Base-by-base conservation (phyloP, 2,329 filamentous ascomycete species). In the Aureobasidium subglaciale region DNA sequence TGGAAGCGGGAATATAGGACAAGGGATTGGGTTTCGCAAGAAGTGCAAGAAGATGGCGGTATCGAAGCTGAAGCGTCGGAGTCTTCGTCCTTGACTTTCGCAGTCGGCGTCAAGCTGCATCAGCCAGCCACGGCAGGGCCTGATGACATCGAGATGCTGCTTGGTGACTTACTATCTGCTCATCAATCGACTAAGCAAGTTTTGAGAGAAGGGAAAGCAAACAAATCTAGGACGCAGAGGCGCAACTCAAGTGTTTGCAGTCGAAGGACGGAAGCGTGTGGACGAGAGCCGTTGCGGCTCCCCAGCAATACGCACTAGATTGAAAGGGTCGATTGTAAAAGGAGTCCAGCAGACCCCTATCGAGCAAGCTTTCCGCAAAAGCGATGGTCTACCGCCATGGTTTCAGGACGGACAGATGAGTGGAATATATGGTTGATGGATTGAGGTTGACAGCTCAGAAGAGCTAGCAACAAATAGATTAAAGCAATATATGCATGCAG, bases 211-310 rank as follows among this genome's bases (percentile, higher is more conserved):
- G 18, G 40, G 13, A n/a, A n/a, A 16, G 15, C 16, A 27, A 29
- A 29, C 13, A 15, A 20, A 10, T 16, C 9, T 30, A n/a, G n/a
- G n/a, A n/a, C n/a, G n/a, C n/a, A n/a, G n/a, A n/a, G n/a, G n/a
- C n/a, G n/a, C n/a, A n/a, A n/a, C n/a, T n/a, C n/a, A n/a, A n/a
- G n/a, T n/a, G n/a, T n/a, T n/a, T n/a, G n/a, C n/a, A n/a, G n/a
- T n/a, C n/a, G n/a, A n/a, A n/a, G n/a, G n/a, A n/a, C n/a, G n/a
- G n/a, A n/a, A n/a, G n/a, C n/a, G 29, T 30, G 38, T 24, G 18
- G 16, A 20, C n/a, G n/a, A n/a, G n/a, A 10, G 42, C 43, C 29
- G 43, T 48, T 48, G 43, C 43, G 43, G 43, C 43, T 35, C 29
- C 25, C 43, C 30, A 24, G 43, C 16, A 30, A n/a, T 8, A 22